Base-by-base conservation (phyloP, 2,329 filamentous ascomycete species). In the Alternaria panax region DNA sequence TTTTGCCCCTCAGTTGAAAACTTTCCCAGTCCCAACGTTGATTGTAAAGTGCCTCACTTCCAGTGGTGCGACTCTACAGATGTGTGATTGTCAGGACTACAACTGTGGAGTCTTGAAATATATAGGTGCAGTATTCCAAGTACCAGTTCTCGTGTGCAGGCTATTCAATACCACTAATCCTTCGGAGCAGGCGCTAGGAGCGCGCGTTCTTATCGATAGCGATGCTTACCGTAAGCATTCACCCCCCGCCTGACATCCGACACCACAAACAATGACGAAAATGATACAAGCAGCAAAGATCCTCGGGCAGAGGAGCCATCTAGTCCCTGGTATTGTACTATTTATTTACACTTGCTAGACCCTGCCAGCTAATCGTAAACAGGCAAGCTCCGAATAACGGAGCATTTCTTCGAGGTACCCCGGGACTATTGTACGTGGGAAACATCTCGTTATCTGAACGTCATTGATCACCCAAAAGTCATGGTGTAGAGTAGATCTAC, bases 361-460 rank as follows among this genome's bases (percentile, higher is more conserved):
- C 8, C 7, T 18, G 14, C 20, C 16, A 34, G 57, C 53, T 64
- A 36, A 64, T 28, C 11, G 5, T 9, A 46, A n/a, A 47, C 59
- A 92, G 92, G 92, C 48, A 90, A 89, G 73, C 83, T 96, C 45
- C 83, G 86, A 60, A 86, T 96, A 61, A 90, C 90, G 2, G 93
- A 97, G 76, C 85, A 94, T 71, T 90, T 92, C 82, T 97, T 97
- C 78, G 86, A 92, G 66, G 93, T 97, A 11, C 93, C 93, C 4
- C 84, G 92, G 62, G 91, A 96, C 80, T 91, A 96, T 78, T 79
- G 60, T 63, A 63, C 38, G 38, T 41, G 20, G 57, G 51, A 43
- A 24, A 30, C 14, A 30, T 34, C 27, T 16, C n/a, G 20, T 12
- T 24, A 18, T 5, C n/a, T 32, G 9, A 32, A 22, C 43, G 22